phyloP scores from a whole-genome alignment of 176 grass and related monocot species.

The Aegilops bicornis region DNA sequence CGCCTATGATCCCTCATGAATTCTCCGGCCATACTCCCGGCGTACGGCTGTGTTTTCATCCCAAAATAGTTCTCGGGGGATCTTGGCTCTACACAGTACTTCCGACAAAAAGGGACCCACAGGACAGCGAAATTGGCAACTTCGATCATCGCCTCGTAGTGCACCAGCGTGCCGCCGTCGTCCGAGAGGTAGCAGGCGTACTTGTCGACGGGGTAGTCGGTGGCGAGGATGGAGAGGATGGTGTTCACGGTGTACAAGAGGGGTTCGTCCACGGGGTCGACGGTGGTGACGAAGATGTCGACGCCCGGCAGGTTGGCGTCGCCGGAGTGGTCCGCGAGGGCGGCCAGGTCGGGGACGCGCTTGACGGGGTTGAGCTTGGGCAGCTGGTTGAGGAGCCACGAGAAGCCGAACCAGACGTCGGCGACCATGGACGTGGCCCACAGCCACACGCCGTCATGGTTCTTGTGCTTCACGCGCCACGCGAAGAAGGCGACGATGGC shows the following conservation, averaged over 20 bases:
- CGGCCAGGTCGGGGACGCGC: conserved; percentile 34
- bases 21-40: neutral
- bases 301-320: conserved; percentile 29
- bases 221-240: conserved; percentile 51
- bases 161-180: conserved; percentile 38
- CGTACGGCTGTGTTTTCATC: conserved; percentile 9
- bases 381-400: conserved; percentile 51
- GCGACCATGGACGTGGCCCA: conserved; percentile 38
- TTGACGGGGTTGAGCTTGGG: conserved; percentile 48
- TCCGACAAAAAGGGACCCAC: conserved; percentile 48
- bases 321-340: conserved; percentile 11
- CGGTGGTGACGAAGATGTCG: conserved; percentile 52
- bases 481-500: conserved; percentile 33
- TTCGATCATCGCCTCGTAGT: conserved; percentile 41
- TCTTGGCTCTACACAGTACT: conserved; percentile 39
- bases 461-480: conserved; percentile 33
- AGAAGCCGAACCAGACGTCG: conserved; percentile 47
- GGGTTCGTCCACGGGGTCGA: conserved; percentile 42
- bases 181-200: conserved; percentile 50
- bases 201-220: conserved; percentile 47
- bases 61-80: conserved; percentile 42
- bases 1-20: conserved; percentile 36
- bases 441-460: conserved; percentile 35
- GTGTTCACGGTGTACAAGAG: conserved; percentile 48
- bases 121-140: conserved; percentile 25